phyloP scores from a whole-genome alignment of 2,329 filamentous ascomycete species.

The Truncatella angustata region DNA sequence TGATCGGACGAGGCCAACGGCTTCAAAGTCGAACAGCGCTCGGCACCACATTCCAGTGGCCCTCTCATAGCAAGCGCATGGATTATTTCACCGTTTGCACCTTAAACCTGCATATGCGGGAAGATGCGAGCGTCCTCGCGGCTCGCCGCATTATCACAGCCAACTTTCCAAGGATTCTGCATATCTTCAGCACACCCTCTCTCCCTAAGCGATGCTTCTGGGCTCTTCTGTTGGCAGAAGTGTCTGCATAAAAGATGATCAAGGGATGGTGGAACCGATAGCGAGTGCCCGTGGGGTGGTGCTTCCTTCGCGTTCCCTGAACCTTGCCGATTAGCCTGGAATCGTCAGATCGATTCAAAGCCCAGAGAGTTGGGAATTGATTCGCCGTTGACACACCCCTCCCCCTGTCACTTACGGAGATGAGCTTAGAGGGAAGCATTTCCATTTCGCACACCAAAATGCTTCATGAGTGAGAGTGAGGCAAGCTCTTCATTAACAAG shows the following conservation, averaged over 20 bases:
- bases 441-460: conserved; percentile 3
- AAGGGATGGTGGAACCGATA: not conserved
- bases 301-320: not conserved
- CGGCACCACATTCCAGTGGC: too few species aligned
- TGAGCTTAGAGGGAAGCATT: not conserved
- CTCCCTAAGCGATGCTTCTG: not conserved
- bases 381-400: not conserved
- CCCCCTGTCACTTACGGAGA: conserved; percentile 2
- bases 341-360: not conserved
- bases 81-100: not conserved
- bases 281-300: not conserved
- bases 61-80: not conserved
- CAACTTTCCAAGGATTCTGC: not conserved
- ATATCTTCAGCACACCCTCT: not conserved
- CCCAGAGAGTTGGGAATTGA: not conserved
- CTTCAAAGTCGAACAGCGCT: too few species aligned
- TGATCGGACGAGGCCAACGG: too few species aligned
- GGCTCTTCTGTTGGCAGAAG: not conserved
- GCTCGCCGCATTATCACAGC: not conserved
- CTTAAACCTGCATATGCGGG: not conserved
- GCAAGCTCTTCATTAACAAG: not conserved
- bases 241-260: not conserved
- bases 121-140: not conserved
- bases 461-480: not conserved
- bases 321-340: not conserved